Evolutionary conservation across 192 early-diverging fungal genomes (phyloP).

Genomic region (Coemansia biformis): DNA sequence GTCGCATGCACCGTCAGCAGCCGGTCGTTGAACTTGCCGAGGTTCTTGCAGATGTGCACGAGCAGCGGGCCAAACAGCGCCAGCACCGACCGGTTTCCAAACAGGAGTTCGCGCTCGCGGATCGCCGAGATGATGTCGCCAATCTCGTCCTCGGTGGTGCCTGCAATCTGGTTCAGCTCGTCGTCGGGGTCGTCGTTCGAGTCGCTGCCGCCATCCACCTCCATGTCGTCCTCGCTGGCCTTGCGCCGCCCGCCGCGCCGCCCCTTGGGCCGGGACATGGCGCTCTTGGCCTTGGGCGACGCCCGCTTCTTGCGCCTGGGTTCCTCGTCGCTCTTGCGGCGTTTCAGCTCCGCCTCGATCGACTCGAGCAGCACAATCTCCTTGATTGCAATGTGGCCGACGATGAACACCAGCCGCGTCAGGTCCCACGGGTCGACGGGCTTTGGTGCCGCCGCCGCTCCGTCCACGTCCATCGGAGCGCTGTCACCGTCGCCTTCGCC

Average conservation of each 20-base stretch:
- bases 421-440: conserved; percentile 65
- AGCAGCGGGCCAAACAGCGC: conserved; percentile 77
- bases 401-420: conserved; percentile 81
- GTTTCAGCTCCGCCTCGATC: conserved; percentile 90
- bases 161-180: conserved; percentile 90
- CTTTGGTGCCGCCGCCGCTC: conserved; percentile 2
- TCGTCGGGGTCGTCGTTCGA: conserved; percentile 55
- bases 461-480: conserved; percentile 17
- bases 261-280: conserved; percentile 21
- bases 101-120: conserved; percentile 88
- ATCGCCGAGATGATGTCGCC: conserved; percentile 80
- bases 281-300: conserved; percentile 17
- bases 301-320: conserved; percentile 40
- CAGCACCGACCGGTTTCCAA: conserved; percentile 71
- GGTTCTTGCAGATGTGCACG: conserved; percentile 72
- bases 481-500: too few relatives aligned
- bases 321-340: conserved; percentile 55
- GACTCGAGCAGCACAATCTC: conserved; percentile 94
- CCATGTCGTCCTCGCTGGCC: conserved; percentile 2
- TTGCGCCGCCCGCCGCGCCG: conserved; percentile 5
- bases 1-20: conserved; percentile 85
- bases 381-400: conserved; percentile 94
- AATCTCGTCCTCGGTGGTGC: conserved; percentile 93
- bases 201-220: conserved; percentile 13
- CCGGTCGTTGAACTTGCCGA: conserved; percentile 73